Evolutionary conservation across 345 rosid genomes (phyloP).

Genomic region (Salix exigua): DNA sequence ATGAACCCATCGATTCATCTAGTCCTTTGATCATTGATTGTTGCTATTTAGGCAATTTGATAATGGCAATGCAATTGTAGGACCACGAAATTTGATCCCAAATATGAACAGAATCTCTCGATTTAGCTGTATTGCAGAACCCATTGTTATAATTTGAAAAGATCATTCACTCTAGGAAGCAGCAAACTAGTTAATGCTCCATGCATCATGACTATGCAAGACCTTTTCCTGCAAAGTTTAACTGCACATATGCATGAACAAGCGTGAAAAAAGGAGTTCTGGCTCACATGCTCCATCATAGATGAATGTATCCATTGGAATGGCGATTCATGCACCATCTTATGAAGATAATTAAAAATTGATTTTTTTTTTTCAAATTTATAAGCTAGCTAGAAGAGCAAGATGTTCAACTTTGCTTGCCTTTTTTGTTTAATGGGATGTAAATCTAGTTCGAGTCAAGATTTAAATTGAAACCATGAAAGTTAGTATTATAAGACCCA

Average conservation of each 20-base stretch:
- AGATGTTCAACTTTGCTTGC: neutral
- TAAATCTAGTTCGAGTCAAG: fast-evolving
- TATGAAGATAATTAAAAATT: no score
- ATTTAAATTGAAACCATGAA: fast-evolving
- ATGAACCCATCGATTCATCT: neutral
- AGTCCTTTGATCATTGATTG: neutral
- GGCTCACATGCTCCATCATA: neutral
- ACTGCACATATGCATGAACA: neutral
- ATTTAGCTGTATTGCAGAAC: neutral
- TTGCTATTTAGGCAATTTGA: neutral
- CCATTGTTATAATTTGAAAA: neutral
- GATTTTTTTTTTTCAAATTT: no score
- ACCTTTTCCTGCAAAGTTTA: neutral
- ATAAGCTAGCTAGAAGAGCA: neutral
- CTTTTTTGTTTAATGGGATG: no score
- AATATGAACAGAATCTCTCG: neutral
- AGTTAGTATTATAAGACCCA: no score
- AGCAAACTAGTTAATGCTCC: no score
- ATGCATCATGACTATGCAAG: no score
- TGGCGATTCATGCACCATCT: no score
- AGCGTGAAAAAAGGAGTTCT: neutral
- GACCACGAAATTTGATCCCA: slow-evolving; percentile 7
- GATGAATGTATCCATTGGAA: neutral
- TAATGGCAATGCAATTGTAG: neutral
- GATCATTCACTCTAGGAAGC: neutral